Evolutionary conservation across 352 stramenopile species (phyloP).

Genomic region (Phytophthora sp.): DNA sequence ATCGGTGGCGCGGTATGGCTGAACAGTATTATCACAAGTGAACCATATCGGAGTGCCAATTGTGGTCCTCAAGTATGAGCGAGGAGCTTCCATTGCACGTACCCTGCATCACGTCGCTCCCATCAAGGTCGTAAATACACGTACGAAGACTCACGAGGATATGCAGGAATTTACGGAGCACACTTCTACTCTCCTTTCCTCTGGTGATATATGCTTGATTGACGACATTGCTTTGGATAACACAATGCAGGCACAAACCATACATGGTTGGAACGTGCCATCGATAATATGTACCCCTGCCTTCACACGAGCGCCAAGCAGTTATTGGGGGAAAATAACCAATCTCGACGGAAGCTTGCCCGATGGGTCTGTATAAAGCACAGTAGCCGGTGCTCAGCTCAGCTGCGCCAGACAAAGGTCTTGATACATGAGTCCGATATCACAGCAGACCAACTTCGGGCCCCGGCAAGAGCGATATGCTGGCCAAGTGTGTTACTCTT

Average conservation of each 20-base stretch:
- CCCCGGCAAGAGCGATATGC: too few relatives aligned
- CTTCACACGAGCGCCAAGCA: not conserved
- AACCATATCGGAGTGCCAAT: conserved; percentile 3
- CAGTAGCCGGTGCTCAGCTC: conserved; percentile 1
- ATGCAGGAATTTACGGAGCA: not conserved
- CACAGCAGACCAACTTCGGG: too few relatives aligned
- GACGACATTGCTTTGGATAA: conserved; percentile 1
- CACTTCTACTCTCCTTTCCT: not conserved
- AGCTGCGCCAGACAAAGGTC: not conserved
- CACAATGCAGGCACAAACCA: not conserved
- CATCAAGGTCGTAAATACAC: conserved; percentile 6
- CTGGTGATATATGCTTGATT: not conserved
- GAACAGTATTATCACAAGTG: not conserved
- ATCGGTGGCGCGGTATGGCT: not conserved
- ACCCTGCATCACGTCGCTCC: not conserved
- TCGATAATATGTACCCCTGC: conserved; percentile 3
- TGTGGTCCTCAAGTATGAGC: not conserved
- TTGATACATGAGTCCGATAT: too few relatives aligned
- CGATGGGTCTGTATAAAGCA: not conserved
- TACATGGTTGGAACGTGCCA: conserved; percentile 9
- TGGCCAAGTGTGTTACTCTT: too few relatives aligned
- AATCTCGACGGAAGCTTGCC: not conserved
- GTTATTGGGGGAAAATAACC: not conserved
- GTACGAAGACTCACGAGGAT: not conserved
- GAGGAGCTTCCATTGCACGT: not conserved